These are phyloP conservation scores for Eimeria acervulina DNA, from an alignment of 169 alveolate species.

Conservation along the genomic window DNA sequence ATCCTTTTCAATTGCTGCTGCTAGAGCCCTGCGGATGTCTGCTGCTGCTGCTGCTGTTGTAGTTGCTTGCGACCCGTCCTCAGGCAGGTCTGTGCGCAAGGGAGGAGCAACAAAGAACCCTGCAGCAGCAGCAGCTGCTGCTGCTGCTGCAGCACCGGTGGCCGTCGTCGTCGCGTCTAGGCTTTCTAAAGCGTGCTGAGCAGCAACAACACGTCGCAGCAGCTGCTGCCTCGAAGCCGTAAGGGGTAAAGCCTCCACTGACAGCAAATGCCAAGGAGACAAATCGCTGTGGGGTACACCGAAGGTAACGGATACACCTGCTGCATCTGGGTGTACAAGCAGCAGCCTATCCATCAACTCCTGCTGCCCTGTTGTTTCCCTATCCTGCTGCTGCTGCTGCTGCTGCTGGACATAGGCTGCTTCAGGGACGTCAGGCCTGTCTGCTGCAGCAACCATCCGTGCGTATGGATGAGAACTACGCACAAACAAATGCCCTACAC, in stretches of 20 bases:
- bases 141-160: neutral
- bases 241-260: conserved; percentile 19
- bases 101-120: neutral
- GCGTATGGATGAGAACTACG: conserved; percentile 20
- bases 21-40: conserved; percentile 7
- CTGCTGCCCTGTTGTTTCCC: neutral
- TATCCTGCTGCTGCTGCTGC: conserved; percentile 1
- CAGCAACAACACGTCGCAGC: conserved; percentile 26
- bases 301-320: conserved; percentile 26
- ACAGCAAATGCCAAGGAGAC: conserved; percentile 44
- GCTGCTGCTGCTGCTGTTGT: conserved; percentile 15
- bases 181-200: conserved; percentile 28
- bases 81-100: neutral
- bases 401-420: neutral
- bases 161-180: conserved; percentile 39
- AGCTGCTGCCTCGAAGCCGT: neutral
- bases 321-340: conserved; percentile 26
- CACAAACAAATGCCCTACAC: conserved; percentile 2
- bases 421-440: neutral
- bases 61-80: neutral
- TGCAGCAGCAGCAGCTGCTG: conserved; percentile 25
- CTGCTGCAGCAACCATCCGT: conserved; percentile 32
- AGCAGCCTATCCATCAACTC: conserved; percentile 36
- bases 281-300: conserved; percentile 9
- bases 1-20: neutral